Percentiles rank a stretch among this genome's conserved stretches.
Conservation (phyloP, 768 basidiomycete species). For the Leccinum truebloodii region DNA sequence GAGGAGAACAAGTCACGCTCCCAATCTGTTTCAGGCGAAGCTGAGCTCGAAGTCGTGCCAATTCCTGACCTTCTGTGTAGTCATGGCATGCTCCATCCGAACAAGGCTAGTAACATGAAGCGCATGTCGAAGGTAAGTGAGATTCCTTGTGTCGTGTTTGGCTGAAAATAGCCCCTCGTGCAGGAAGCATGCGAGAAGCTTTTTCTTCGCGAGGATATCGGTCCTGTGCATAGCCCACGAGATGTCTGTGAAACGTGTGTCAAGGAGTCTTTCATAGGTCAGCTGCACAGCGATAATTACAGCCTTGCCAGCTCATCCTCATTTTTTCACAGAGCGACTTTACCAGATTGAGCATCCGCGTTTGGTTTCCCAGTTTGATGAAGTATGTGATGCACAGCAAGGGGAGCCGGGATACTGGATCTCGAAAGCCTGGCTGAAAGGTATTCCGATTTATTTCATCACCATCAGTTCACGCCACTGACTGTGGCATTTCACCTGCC, state of each 20-base stretch:
- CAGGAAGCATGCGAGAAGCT: conserved; percentile 31
- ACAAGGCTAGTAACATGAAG: conserved; percentile 63
- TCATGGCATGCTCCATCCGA: conserved; percentile 65
- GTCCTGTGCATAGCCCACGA: conserved; percentile 45
- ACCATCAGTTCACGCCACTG: conserved; percentile 11
- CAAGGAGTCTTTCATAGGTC: conserved; percentile 56
- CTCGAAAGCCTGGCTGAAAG: conserved; percentile 79
- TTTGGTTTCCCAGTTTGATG: conserved; percentile 59
- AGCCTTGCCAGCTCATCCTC: conserved; percentile 1
- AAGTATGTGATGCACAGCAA: conserved; percentile 43
- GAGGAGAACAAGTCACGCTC: conserved; percentile 23
- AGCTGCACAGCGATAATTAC: conserved; percentile 6
- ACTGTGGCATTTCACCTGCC: conserved; percentile 10
- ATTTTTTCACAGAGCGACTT: conserved; percentile 52
- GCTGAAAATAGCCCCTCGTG: background rate
- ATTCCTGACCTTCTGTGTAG: conserved; percentile 57
- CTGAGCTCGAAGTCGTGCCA: conserved; percentile 24
- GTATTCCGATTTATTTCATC: conserved; percentile 36
- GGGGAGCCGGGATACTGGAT: conserved; percentile 62
- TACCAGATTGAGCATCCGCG: conserved; percentile 71
- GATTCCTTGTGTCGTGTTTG: background rate
- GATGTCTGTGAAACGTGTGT: conserved; percentile 69
- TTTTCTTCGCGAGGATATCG: conserved; percentile 44
- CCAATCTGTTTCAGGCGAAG: conserved; percentile 18
- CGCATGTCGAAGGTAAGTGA: conserved; percentile 55